phyloP scores from a whole-genome alignment of 179 eudicot species.

The Beta corolliflora region DNA sequence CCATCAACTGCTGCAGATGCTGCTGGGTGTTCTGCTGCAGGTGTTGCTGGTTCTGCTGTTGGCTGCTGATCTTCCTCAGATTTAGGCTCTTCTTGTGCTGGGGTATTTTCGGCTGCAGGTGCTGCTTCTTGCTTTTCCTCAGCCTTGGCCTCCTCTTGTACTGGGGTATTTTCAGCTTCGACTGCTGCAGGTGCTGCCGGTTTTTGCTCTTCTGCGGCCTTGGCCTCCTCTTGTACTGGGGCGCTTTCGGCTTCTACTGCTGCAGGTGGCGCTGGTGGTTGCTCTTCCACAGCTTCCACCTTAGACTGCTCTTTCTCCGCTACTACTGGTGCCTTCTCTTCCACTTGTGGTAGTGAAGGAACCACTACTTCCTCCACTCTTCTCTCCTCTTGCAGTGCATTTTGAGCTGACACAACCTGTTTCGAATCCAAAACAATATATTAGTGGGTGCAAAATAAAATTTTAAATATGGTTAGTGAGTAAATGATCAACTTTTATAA shows the following conservation, averaged over 20 bases:
- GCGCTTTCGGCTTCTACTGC: background rate
- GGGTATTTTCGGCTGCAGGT: background rate
- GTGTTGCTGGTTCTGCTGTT: background rate
- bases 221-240: background rate
- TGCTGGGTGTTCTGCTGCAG: background rate
- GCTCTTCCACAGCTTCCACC: constrained; percentile 2
- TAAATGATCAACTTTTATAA: too few relatives aligned
- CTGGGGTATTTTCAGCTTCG: background rate
- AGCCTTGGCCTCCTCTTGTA: background rate
- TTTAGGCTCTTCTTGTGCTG: background rate
- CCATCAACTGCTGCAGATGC: background rate
- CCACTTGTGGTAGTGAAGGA: constrained; percentile 14
- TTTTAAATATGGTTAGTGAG: too few relatives aligned
- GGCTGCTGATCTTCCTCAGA: constrained; percentile 3
- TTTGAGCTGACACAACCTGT: constrained; percentile 50
- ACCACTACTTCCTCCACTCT: constrained; percentile 28
- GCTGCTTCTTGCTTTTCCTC: constrained; percentile 10
- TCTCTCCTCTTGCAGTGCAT: constrained; percentile 38
- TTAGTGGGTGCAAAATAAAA: too few relatives aligned
- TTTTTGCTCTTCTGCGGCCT: background rate
- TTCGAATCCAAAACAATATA: too few relatives aligned
- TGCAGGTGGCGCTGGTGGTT: background rate
- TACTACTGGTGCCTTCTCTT: constrained; percentile 3
- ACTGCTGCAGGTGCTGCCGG: background rate
- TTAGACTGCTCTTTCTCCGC: constrained; percentile 11